Base-by-base conservation (phyloP, 192 early-diverging fungal genomes). In the Fimicolochytrium jonesii region DNA sequence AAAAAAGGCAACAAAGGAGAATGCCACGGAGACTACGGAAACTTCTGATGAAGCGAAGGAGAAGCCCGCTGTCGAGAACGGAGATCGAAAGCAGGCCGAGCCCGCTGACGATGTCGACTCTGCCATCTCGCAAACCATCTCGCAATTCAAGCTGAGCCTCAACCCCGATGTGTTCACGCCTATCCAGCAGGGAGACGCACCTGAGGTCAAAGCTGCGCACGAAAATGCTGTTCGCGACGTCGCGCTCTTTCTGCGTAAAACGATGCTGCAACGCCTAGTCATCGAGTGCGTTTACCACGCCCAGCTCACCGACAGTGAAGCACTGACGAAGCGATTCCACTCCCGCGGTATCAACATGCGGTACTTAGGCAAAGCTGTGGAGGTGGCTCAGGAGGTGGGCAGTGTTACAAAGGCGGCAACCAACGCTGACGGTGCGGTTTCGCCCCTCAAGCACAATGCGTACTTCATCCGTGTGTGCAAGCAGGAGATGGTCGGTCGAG, bases 271-370 rank as follows among this genome's bases (percentile, higher is more conserved):
- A 18, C 59, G 59, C 33, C 34, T 67, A 30, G 56, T 71, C 42
- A 32, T 74, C 35, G 70, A 83, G 9, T 44, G 75, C 15, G 48
- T 76, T 32, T 41, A 61, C 46, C 33, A 69, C 26, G 50, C 56
- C 15, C 26, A 18, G 1, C 95, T 94, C 25, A 67, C 90, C 18
- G 92, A 92, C 72, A 87, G 88, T 39, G 81, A 80, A 39, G 76
- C 83, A 13, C 75, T 98, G n/a, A 86, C 86, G 10, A 79, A 76
- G 56, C 76, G 85, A 4, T 86, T 98, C 80, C 96, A 98, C 74
- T 87, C 85, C 43, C 91, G 91, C 35, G 96, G 96, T 60, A 88
- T 99, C 75, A 96, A 97, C 73, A 96, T 97, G 91, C 86, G 96
- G 30, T 97, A 95, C 64, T 80, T 99, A 22, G 95, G 94, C 7